Percentiles rank a stretch among this genome's conserved stretches.
These are phyloP conservation scores for Glomus cerebriforme DNA, from an alignment of 192 early-diverging fungal species.

Conservation along the genomic window DNA sequence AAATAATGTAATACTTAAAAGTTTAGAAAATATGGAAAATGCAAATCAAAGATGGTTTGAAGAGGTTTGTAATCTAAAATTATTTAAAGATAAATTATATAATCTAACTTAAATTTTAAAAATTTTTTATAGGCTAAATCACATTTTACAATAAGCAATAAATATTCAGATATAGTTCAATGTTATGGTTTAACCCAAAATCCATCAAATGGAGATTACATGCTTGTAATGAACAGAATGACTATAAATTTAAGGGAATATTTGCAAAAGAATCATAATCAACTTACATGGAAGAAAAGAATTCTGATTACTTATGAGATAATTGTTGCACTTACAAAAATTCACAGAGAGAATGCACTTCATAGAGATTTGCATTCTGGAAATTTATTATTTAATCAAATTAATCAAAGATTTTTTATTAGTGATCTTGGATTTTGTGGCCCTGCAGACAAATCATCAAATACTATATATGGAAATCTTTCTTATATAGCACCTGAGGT, in stretches of 20 bases:
- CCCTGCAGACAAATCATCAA: not conserved
- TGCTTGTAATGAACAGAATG: not conserved
- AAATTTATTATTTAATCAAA: not conserved
- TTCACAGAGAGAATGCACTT: not conserved
- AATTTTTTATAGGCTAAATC: not conserved
- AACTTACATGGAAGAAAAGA: not conserved
- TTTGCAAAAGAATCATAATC: not conserved
- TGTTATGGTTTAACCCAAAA: slow-evolving; percentile 8
- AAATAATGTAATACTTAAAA: not conserved
- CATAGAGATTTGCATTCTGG: slow-evolving; percentile 8
- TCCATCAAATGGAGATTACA: not conserved
- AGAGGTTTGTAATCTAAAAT: not conserved
- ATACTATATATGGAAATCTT: no score
- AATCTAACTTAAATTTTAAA: not conserved
- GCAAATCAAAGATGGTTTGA: not conserved
- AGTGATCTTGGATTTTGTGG: not conserved
- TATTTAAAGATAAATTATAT: not conserved
- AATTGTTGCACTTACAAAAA: not conserved
- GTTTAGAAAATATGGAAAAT: not conserved
- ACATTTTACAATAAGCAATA: not conserved
- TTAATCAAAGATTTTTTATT: not conserved
- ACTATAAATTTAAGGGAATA: not conserved
- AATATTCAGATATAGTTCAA: not conserved
- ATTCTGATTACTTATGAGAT: not conserved
- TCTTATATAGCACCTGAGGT: no score